Conservation (phyloP, 768 basidiomycete genomes). For the Leccinum subtestaceum region DNA sequence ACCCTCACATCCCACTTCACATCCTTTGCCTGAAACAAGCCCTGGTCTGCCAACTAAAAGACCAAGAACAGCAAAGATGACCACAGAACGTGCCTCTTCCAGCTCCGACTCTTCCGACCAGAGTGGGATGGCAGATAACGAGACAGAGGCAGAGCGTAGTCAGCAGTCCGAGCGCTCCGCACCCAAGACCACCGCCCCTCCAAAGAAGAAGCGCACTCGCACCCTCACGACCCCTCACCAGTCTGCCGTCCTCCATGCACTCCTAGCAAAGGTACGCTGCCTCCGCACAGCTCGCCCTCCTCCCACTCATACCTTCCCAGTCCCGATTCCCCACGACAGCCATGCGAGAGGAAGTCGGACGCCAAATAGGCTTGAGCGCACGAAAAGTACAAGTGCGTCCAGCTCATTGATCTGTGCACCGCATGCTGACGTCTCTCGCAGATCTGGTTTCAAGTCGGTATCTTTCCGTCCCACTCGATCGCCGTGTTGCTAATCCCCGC, state of each 20-base stretch:
- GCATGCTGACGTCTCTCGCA: slow-evolving; percentile 30
- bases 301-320: slow-evolving; percentile 35
- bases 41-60: slow-evolving; percentile 20
- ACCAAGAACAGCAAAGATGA: slow-evolving; percentile 21
- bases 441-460: slow-evolving; percentile 85
- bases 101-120: slow-evolving; percentile 46
- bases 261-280: slow-evolving; percentile 72
- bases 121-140: slow-evolving; percentile 58
- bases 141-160: slow-evolving; percentile 46
- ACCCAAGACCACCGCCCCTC: slow-evolving; percentile 29
- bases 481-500: slow-evolving; percentile 11
- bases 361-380: slow-evolving; percentile 83
- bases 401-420: slow-evolving; percentile 3
- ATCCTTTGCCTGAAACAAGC: slow-evolving; percentile 7
- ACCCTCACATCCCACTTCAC: background rate
- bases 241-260: slow-evolving; percentile 80
- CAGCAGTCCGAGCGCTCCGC: slow-evolving; percentile 39
- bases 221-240: slow-evolving; percentile 88
- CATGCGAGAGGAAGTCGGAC: slow-evolving; percentile 84
- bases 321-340: slow-evolving; percentile 88
- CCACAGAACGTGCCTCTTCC: slow-evolving; percentile 26
- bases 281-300: background rate
- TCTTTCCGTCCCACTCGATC: background rate
- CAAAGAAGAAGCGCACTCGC: slow-evolving; percentile 71
- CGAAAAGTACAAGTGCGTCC: slow-evolving; percentile 82